Evolutionary conservation across 306 rosid genomes (phyloP).

Genomic region (Sophora flavescens): DNA sequence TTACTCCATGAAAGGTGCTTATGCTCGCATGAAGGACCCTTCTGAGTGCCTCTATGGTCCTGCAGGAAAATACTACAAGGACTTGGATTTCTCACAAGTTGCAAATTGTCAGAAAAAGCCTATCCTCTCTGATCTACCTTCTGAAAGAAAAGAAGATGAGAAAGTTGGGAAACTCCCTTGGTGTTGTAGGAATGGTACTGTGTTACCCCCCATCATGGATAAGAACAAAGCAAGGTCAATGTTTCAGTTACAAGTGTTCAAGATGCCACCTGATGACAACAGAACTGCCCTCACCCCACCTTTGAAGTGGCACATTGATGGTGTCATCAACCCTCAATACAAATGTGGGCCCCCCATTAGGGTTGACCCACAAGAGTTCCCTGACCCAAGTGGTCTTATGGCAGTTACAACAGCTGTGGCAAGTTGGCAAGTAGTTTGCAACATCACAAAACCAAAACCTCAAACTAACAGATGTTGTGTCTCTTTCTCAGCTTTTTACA

Average conservation of each 20-base stretch:
- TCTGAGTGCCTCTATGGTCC: slow-evolving; percentile 69
- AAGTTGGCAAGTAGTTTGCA: slow-evolving; percentile 83
- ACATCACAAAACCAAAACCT: slow-evolving; percentile 71
- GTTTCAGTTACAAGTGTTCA: slow-evolving; percentile 77
- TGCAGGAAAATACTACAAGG: slow-evolving; percentile 57
- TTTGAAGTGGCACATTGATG: slow-evolving; percentile 65
- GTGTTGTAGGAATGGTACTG: slow-evolving; percentile 81
- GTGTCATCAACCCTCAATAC: slow-evolving; percentile 73
- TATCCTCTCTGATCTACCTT: slow-evolving; percentile 70
- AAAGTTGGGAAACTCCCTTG: slow-evolving; percentile 73
- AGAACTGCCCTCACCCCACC: slow-evolving; percentile 84
- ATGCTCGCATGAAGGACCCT: slow-evolving; percentile 58
- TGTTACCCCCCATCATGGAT: slow-evolving; percentile 71
- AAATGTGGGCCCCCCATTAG: slow-evolving; percentile 69
- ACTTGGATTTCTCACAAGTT: slow-evolving; percentile 74
- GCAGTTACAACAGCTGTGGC: slow-evolving; percentile 62
- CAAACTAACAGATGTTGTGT: slow-evolving; percentile 72
- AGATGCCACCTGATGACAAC: slow-evolving; percentile 74
- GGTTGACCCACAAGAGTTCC: slow-evolving; percentile 68
- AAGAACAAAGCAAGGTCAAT: slow-evolving; percentile 59
- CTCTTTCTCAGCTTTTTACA: slow-evolving; percentile 78
- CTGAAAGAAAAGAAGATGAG: slow-evolving; percentile 58
- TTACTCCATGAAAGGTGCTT: slow-evolving; percentile 72
- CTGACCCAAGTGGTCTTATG: slow-evolving; percentile 73
- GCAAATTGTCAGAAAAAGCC: slow-evolving; percentile 74